Evolutionary conservation across 345 rosid genomes (phyloP), one percentile per base, ranked within the genome.

Genomic region (Mercurialis annua): DNA sequence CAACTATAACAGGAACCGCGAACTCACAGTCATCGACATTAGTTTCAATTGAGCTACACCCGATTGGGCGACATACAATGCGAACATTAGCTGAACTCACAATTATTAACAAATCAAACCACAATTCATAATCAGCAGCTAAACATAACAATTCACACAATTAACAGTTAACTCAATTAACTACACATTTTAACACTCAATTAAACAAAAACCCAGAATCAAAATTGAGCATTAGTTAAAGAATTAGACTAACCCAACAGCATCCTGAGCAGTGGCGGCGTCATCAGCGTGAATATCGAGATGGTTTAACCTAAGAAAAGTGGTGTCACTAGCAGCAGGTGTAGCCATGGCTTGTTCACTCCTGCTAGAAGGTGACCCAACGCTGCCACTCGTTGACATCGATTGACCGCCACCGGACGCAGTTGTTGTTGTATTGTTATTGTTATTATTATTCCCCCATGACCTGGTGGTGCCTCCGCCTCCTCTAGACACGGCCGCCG

Each of bases 221-320:
- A 62, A 43, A 52, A 64, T 51, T 18, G 44, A 80, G 58, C 69
- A 76, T 49, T 33, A 14, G 21, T 36, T 59, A 61, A 46, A 68
- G 1, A 65, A 43, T 16, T n/a, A n/a, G n/a, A 63, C 81, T 46
- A 14, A 81, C 99, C 84, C 96, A 50, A 83, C 80, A 64, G 85
- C 84, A 56, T 80, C 96, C 73, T 82, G 96, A 34, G n/a, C n/a
- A n/a, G 99, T 92, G 49, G 83, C 99, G 48, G 90, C 88, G 76
- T 95, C 97, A 29, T 95, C 99, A 16, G 91, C 97, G 21, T 92
- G 97, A 73, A 90, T 88, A 55, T 92, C 98, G 54, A 92, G 88
- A 74, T 85, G 88, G 77, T 92, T 87, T 33, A 88, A 63, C 38
- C 87, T 77, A 9, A 85, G 64, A 61, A 84, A 81, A 40, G 97